phyloP scores from a whole-genome alignment of 306 rosid species.

The Malus fusca region DNA sequence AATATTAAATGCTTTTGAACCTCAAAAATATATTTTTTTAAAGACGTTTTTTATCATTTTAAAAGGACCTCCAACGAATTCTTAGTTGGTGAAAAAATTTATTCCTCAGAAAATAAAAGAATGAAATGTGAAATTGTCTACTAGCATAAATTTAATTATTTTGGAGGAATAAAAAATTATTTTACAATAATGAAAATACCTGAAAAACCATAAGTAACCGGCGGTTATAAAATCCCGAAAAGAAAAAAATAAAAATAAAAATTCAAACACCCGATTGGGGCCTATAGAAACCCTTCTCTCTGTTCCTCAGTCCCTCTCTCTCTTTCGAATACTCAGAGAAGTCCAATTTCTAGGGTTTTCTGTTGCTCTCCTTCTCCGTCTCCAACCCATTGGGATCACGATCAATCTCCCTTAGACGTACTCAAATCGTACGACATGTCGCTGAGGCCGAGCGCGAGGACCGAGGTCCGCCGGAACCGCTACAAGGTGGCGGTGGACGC shows the following conservation, averaged over 20 bases:
- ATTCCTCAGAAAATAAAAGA: too few relatives aligned
- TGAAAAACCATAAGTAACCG: neutral
- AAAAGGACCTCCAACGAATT: too few relatives aligned
- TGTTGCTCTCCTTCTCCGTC: neutral
- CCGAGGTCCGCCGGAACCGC: slow-evolving; percentile 89
- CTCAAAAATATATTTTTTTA: too few relatives aligned
- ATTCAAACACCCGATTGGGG: neutral
- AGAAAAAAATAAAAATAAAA: neutral
- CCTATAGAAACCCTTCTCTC: neutral
- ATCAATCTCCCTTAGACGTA: neutral
- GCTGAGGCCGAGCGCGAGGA: slow-evolving; percentile 73
- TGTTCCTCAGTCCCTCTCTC: slow-evolving; percentile 1
- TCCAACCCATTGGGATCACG: neutral
- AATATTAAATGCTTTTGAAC: too few relatives aligned
- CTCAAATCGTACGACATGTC: slow-evolving; percentile 45
- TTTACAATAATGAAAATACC: neutral
- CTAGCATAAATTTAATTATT: too few relatives aligned
- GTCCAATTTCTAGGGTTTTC: slow-evolving; percentile 6
- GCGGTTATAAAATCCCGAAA: neutral
- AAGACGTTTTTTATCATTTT: too few relatives aligned
- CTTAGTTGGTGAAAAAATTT: too few relatives aligned
- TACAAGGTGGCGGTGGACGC: slow-evolving; percentile 91
- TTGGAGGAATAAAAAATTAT: too few relatives aligned
- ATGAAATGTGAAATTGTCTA: too few relatives aligned
- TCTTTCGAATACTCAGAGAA: neutral